Percentiles rank a stretch among this genome's conserved stretches.
Evolutionary conservation across 805 yeast species (phyloP).

Genomic region (Geotrichum ghanense): DNA sequence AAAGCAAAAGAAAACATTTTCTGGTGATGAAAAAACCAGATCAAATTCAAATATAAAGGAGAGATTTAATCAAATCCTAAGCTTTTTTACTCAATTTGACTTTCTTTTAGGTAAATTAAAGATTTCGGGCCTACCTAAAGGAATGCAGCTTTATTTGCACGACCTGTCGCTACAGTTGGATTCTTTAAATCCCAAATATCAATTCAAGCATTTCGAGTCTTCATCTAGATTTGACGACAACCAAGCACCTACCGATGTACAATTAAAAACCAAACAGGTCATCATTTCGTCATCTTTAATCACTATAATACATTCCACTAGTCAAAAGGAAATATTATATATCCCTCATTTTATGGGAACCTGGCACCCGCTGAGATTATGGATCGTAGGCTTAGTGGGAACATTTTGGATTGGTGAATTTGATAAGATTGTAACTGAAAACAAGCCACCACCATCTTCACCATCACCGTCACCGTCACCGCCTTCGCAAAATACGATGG

Average conservation of each 20-base stretch:
- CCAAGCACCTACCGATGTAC: slow-evolving; percentile 30
- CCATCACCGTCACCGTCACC: not conserved
- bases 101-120: not conserved
- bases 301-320: not conserved
- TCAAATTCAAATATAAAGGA: not conserved
- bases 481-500: not conserved
- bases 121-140: not conserved
- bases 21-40: not conserved
- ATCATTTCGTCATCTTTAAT: not conserved
- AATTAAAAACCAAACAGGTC: slow-evolving; percentile 10
- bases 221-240: no score
- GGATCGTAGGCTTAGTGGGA: not conserved
- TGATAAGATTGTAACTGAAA: not conserved
- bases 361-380: not conserved
- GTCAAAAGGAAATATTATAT: not conserved
- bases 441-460: not conserved
- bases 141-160: not conserved
- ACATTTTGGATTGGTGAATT: not conserved
- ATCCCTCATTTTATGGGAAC: slow-evolving; percentile 1
- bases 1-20: no score
- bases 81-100: not conserved
- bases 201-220: not conserved
- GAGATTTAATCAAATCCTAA: not conserved
- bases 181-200: not conserved
- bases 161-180: not conserved